Evolutionary conservation across 768 basidiomycete species (phyloP), one percentile per base, ranked within the genome.

Genomic region (Termitomyces titanicus): DNA sequence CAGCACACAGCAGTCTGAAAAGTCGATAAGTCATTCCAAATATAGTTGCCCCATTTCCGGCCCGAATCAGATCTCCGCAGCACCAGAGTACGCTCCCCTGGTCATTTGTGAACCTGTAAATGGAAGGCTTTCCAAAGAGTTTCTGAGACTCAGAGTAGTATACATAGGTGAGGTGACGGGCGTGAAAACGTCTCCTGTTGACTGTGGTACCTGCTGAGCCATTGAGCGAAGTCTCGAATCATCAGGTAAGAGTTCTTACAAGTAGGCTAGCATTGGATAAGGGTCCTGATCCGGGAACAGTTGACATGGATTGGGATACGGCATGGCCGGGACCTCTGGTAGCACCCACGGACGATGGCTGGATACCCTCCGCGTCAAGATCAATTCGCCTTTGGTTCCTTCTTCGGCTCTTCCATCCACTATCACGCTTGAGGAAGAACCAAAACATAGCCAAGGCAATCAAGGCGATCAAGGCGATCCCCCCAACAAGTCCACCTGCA

Each of bases 401-500:
- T 45, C 25, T 47, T 31, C 47, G 54, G 20, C 27, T 56, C 1
- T 44, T 54, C 57, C 54, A 52, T 47, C 45, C 34, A 40, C 48
- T 27, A 12, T 51, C 35, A 17, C 43, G 31, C 22, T 51, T 67
- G 39, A 70, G 63, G 29, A 68, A 58, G 58, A 77, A 73, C 73
- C 78, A 84, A 50, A 76, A 61, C 6, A 68, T 40, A 7, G 62
- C 58, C 11, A 77, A 72, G 15, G 55, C 72, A 11, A 79, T 64
- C 39, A 73, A 52, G 11, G 73, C 77, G 17, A 80, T 47, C 24
- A 68, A 71, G 12, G 79, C 73, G 3, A 86, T 51, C 20, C 77
- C 83, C 5, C 80, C 83, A 2, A 84, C 72, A 8, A 79, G 78
- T 18, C 85, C 84, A 20, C 85, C 86, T 6, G 82, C 80, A 34